Conservation (phyloP, 352 stramenopile species). For the Pythium aristosporum region DNA sequence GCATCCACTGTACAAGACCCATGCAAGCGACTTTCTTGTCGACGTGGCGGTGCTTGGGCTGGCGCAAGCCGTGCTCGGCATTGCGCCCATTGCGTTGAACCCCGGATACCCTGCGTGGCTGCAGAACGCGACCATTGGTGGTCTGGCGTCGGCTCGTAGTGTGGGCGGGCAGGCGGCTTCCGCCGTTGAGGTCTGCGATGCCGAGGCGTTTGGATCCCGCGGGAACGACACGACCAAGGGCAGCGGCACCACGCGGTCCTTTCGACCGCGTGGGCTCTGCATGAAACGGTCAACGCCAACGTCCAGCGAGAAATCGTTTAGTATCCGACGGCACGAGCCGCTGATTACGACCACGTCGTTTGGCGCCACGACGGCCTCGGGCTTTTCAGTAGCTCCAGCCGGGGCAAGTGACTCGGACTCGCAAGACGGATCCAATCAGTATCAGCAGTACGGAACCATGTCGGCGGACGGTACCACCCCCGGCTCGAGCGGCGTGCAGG, state of each 20-base stretch:
- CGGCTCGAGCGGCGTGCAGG: neutral
- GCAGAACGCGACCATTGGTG: slow-evolving; percentile 13
- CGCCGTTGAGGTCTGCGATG: neutral
- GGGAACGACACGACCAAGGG: neutral
- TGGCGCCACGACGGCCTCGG: slow-evolving; percentile 11
- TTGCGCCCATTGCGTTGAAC: slow-evolving; percentile 12
- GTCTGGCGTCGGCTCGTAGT: neutral
- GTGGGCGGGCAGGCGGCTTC: neutral
- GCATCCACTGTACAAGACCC: slow-evolving; percentile 15
- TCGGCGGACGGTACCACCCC: neutral
- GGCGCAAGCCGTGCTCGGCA: slow-evolving; percentile 3
- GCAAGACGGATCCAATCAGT: neutral
- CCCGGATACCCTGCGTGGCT: slow-evolving; percentile 17
- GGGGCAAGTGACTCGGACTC: neutral
- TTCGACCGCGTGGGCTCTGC: slow-evolving; percentile 2
- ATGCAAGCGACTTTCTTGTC: slow-evolving; percentile 4
- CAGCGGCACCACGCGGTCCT: neutral
- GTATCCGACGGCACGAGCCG: neutral
- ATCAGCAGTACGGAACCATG: neutral
- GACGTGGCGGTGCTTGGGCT: slow-evolving; percentile 23
- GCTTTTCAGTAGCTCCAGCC: slow-evolving; percentile 2
- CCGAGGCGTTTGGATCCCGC: too few relatives aligned
- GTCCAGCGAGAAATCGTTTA: neutral
- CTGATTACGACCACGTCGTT: slow-evolving; percentile 16
- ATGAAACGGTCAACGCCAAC: neutral